Conservation (phyloP, 805 yeast species). For the Candida gorgasii region DNA sequence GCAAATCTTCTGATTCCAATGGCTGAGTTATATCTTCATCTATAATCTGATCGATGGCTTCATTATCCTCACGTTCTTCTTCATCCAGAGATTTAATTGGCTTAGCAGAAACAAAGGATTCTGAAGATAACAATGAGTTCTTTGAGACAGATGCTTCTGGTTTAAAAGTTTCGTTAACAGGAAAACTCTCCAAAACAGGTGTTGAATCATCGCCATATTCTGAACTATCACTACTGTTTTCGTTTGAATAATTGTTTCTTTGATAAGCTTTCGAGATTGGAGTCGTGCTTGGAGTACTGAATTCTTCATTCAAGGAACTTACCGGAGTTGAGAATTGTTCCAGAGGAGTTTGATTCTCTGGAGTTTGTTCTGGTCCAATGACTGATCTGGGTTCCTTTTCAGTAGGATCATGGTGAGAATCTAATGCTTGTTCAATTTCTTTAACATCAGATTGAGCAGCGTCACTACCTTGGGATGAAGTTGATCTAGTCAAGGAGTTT, state of each 20-base stretch:
- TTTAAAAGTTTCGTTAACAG: background rate
- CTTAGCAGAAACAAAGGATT: conserved; percentile 2
- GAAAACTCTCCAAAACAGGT: conserved; percentile 1
- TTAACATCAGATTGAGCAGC: background rate
- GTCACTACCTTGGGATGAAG: conserved; percentile 17
- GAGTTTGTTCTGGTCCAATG: conserved; percentile 2
- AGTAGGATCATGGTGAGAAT: too few species aligned
- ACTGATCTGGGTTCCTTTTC: background rate
- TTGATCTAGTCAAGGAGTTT: conserved; percentile 13
- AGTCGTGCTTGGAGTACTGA: conserved; percentile 6
- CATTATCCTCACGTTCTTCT: background rate
- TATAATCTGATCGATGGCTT: background rate
- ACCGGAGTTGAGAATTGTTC: conserved; percentile 11
- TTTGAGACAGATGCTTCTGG: background rate
- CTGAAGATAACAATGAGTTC: conserved; percentile 1
- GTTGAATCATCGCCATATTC: conserved; percentile 2
- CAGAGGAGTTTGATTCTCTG: background rate
- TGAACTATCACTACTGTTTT: conserved; percentile 1
- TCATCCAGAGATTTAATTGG: background rate
- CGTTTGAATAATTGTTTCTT: background rate
- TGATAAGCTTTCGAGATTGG: conserved; percentile 1
- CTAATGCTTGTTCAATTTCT: background rate
- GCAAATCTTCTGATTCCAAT: background rate
- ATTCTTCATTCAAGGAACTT: conserved; percentile 10
- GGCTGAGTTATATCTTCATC: background rate